Percentiles rank a stretch among this genome's conserved stretches.
These are phyloP conservation scores for Cyclotella choctawhatcheeana DNA, from an alignment of 108 stramenopile species.

Conservation along the genomic window DNA sequence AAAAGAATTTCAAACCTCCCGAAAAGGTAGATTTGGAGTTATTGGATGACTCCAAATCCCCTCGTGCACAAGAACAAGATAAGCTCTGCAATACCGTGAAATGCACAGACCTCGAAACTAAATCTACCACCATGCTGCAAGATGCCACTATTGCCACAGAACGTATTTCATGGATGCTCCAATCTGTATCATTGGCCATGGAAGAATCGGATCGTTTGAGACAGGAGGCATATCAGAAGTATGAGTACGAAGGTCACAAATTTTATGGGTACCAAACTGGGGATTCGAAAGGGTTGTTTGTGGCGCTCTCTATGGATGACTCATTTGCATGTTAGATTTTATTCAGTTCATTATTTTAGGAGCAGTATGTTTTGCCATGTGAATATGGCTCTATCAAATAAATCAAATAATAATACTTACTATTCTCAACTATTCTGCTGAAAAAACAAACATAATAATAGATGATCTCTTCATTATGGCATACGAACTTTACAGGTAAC, in stretches of 20 bases:
- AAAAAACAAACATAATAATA: too few species aligned
- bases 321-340: constrained; percentile 8
- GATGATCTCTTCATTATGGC: too few species aligned
- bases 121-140: constrained; percentile 39
- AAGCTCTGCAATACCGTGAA: constrained; percentile 3
- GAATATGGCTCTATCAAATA: too few species aligned
- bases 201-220: constrained; percentile 49
- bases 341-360: background rate
- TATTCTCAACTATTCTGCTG: too few species aligned
- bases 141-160: constrained; percentile 50
- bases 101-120: constrained; percentile 25
- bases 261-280: constrained; percentile 41
- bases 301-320: constrained; percentile 31
- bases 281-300: constrained; percentile 50
- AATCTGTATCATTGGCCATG: constrained; percentile 47
- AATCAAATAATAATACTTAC: too few species aligned
- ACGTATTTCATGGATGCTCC: constrained; percentile 44
- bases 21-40: constrained; percentile 40
- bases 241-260: constrained; percentile 47
- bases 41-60: constrained; percentile 5
- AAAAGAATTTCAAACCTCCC: constrained; percentile 28
- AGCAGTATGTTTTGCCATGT: too few species aligned
- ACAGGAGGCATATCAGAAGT: constrained; percentile 49
- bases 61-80: constrained; percentile 1
- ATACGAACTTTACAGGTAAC: too few species aligned